Percentiles rank a stretch among this genome's conserved stretches.
Conservation (phyloP, 352 stramenopile genomes). For the Pythium volutum region DNA sequence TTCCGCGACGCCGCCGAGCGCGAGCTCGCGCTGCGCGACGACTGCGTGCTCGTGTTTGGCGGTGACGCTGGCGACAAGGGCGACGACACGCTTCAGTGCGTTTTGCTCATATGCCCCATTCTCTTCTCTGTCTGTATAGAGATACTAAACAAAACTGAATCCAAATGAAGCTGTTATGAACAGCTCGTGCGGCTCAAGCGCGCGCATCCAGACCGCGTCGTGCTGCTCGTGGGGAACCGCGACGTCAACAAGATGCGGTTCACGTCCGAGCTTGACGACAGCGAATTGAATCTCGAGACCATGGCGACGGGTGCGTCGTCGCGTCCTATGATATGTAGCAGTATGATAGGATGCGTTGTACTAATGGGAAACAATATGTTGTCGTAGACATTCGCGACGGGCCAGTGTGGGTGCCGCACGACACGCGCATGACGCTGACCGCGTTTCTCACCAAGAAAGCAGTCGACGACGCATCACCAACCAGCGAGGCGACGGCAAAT, state of each 20-base stretch:
- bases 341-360: neutral
- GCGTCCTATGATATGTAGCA: slow-evolving; percentile 2
- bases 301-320: slow-evolving; percentile 51
- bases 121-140: neutral
- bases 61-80: slow-evolving; percentile 92
- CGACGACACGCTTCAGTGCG: slow-evolving; percentile 70
- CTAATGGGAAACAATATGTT: too few relatives aligned
- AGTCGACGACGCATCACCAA: neutral
- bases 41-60: slow-evolving; percentile 85
- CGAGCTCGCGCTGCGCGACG: slow-evolving; percentile 62
- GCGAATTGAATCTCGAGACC: slow-evolving; percentile 56
- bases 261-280: slow-evolving; percentile 79
- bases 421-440: slow-evolving; percentile 52
- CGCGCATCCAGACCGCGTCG: slow-evolving; percentile 82
- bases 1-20: slow-evolving; percentile 34
- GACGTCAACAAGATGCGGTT: slow-evolving; percentile 94
- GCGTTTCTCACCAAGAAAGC: slow-evolving; percentile 41
- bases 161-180: slow-evolving; percentile 56
- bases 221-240: slow-evolving; percentile 91
- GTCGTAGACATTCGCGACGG: slow-evolving; percentile 63
- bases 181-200: slow-evolving; percentile 87
- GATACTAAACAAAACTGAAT: neutral
- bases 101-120: too few relatives aligned
- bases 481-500: neutral
- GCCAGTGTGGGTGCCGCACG: slow-evolving; percentile 56